Base-by-base conservation (phyloP, 768 basidiomycete species). In the Tulasnella sp. region DNA sequence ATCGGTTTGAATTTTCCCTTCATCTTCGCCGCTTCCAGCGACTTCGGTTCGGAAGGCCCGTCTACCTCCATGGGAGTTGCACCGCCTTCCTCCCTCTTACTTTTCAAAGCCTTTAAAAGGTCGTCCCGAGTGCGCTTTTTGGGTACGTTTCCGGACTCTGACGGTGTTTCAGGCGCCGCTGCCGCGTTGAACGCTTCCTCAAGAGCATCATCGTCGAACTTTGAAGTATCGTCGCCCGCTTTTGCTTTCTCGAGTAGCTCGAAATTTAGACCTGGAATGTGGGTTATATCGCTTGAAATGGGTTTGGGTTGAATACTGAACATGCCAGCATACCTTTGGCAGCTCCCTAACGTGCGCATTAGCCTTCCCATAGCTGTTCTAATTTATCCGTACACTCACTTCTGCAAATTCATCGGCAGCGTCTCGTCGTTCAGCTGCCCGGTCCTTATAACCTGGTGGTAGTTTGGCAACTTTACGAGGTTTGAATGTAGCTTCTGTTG, bases 221-320 rank as follows among this genome's bases (percentile, higher is more conserved):
- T 86, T 18, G 88, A 85, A 23, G 81, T 75, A 26, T 79, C 77
- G n/a, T 86, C 83, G 51, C 91, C 90, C 3, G 92, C 91, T 84
- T 91, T 95, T 80, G 92, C 91, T 81, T 94, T 93, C 82, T 94
- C 92, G 20, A 98, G 86, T 9, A 98, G 88, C 0, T 94, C 92
- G 80, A 92, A 88, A 82, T 98, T 96, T 70, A 98, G 90, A 37
- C 94, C 94, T 81, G n/a, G n/a, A 61, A 29, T 11, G 29, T 13
- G n/a, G 23, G 23, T 29, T 26, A 7, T 2, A 61, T 61, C 57
- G 1, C 26, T 61, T 61, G 29, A 61, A 23, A 18, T 32, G 46
- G 32, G 4, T 51, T 51, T 46, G 46, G 9, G 40, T 72, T 39
- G 42, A 29, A 37, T 40, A 3, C 9, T 5, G 11, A n/a, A n/a